These are phyloP conservation scores for Shiraia sp. DNA, from an alignment of 2,329 filamentous ascomycete species.

Conservation along the genomic window DNA sequence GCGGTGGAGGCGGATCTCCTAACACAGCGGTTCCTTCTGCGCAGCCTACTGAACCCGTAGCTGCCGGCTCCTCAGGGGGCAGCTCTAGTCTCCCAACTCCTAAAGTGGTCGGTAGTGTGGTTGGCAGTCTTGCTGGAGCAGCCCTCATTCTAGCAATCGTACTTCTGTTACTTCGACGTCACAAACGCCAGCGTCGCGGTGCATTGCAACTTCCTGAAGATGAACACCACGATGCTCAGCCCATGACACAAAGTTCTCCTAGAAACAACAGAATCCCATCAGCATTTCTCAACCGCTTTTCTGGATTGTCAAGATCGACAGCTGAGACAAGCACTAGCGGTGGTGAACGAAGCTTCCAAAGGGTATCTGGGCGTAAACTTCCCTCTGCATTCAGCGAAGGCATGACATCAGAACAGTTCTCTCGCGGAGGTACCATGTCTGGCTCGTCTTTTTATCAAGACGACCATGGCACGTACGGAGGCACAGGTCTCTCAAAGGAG, in stretches of 20 bases:
- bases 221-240: conserved; percentile 32
- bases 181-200: conserved; percentile 45
- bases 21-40: conserved; percentile 19
- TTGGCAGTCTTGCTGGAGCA: conserved; percentile 63
- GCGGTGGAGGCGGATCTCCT: conserved; percentile 12
- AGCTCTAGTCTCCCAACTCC: conserved; percentile 50
- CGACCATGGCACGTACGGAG: conserved; percentile 48
- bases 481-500: conserved; percentile 21
- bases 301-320: conserved; percentile 43
- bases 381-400: conserved; percentile 54
- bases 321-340: conserved; percentile 42
- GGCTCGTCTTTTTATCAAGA: conserved; percentile 52
- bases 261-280: conserved; percentile 47
- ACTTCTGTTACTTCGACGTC: conserved; percentile 58
- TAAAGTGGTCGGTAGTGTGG: conserved; percentile 64
- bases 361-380: conserved; percentile 54
- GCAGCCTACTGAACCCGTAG: conserved; percentile 13
- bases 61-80: conserved; percentile 9
- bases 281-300: conserved; percentile 43
- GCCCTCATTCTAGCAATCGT: conserved; percentile 56
- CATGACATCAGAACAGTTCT: conserved; percentile 48
- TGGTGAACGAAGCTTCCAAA: conserved; percentile 51
- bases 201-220: conserved; percentile 37
- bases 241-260: conserved; percentile 45
- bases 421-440: conserved; percentile 36